Evolutionary conservation across 257 asterid genomes (phyloP).

Genomic region (Nicotiana tabacum): DNA sequence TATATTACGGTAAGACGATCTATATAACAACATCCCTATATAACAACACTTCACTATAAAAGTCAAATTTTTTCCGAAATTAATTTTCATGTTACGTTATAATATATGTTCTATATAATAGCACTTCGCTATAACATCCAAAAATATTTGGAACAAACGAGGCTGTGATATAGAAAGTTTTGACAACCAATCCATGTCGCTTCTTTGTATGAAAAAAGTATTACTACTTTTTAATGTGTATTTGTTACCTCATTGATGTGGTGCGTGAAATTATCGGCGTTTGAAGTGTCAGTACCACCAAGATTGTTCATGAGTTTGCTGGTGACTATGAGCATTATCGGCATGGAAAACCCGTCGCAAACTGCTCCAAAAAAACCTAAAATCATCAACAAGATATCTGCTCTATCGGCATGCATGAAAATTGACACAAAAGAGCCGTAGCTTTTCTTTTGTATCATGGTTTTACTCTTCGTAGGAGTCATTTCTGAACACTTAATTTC

Average conservation of each 20-base stretch:
- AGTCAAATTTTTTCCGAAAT: no score
- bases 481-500: no score
- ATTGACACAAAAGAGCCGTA: slow-evolving; percentile 37
- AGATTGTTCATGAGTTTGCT: slow-evolving; percentile 66
- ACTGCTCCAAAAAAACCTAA: slow-evolving; percentile 60
- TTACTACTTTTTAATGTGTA: not conserved
- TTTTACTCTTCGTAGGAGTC: slow-evolving; percentile 9
- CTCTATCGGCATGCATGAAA: slow-evolving; percentile 65
- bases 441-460: slow-evolving; percentile 22
- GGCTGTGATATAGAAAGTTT: no score
- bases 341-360: slow-evolving; percentile 72
- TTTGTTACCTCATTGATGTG: slow-evolving; percentile 46
- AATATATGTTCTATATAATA: no score
- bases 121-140: no score
- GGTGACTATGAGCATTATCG: slow-evolving; percentile 51
- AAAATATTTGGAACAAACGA: no score
- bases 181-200: not conserved
- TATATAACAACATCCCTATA: no score
- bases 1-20: no score
- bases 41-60: no score
- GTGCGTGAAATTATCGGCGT: slow-evolving; percentile 27
- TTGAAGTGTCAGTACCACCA: slow-evolving; percentile 28
- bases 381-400: slow-evolving; percentile 53
- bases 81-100: no score
- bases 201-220: not conserved